Conservation (phyloP, 805 yeast species). For the Teunomyces panamensis region DNA sequence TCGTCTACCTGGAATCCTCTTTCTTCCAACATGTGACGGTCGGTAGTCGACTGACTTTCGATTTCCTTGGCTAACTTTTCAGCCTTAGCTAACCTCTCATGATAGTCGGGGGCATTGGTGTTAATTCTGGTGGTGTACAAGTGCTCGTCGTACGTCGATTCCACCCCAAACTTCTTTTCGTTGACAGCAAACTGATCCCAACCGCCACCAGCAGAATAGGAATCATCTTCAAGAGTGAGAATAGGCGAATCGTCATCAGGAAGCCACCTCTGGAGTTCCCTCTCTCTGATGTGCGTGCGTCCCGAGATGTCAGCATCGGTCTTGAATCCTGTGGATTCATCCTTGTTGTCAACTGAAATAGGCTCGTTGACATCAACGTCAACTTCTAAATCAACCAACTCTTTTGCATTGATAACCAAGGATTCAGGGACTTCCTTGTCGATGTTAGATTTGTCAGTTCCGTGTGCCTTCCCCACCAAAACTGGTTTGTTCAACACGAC, state of each 20-base stretch:
- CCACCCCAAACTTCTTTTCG: conserved; percentile 83
- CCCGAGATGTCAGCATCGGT: conserved; percentile 86
- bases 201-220: conserved; percentile 18
- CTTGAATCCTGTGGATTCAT: conserved; percentile 43
- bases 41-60: conserved; percentile 64
- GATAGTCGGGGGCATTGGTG: conserved; percentile 69
- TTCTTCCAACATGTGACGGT: conserved; percentile 86
- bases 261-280: conserved; percentile 81
- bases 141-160: conserved; percentile 79
- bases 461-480: conserved; percentile 24
- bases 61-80: conserved; percentile 81
- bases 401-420: conserved; percentile 47
- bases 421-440: conserved; percentile 37
- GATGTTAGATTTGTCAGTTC: conserved; percentile 23
- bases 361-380: conserved; percentile 30
- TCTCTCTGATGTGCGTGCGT: conserved; percentile 45
- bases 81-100: conserved; percentile 63
- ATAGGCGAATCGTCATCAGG: conserved; percentile 54
- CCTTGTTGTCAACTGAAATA: background rate
- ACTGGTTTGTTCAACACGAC: conserved; percentile 55
- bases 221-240: conserved; percentile 37
- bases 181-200: conserved; percentile 98
- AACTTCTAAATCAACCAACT: conserved; percentile 49
- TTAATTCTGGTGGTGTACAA: conserved; percentile 79
- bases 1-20: conserved; percentile 78